Evolutionary conservation across 306 rosid genomes (phyloP).

Genomic region (Arachis stenosperma): DNA sequence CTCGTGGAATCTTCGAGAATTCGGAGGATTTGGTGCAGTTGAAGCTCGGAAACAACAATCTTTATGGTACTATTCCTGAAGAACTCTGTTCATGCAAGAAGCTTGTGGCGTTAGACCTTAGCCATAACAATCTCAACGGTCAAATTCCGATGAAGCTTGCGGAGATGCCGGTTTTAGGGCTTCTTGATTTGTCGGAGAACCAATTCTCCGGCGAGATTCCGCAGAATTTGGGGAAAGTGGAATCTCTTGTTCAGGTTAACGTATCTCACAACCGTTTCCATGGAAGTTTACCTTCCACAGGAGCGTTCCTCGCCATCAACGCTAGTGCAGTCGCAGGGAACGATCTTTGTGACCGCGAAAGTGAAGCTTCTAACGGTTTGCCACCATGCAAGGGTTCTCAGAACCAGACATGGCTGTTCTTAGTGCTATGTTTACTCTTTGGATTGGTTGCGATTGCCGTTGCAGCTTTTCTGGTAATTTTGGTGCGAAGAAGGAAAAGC

Average conservation of each 20-base stretch:
- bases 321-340: constrained; percentile 77
- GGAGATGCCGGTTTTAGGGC: constrained; percentile 72
- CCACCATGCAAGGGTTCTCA: constrained; percentile 57
- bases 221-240: constrained; percentile 47
- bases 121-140: constrained; percentile 65
- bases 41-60: constrained; percentile 66
- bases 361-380: constrained; percentile 47
- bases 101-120: constrained; percentile 74
- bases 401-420: constrained; percentile 51
- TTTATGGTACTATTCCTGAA: constrained; percentile 62
- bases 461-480: constrained; percentile 34
- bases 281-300: constrained; percentile 77
- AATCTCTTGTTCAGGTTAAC: constrained; percentile 80
- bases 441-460: constrained; percentile 41
- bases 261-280: constrained; percentile 75
- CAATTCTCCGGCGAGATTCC: constrained; percentile 80
- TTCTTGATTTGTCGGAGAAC: constrained; percentile 78
- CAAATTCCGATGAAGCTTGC: constrained; percentile 58
- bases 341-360: constrained; percentile 58
- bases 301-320: constrained; percentile 72
- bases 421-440: constrained; percentile 46
- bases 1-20: constrained; percentile 29
- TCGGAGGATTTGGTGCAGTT: constrained; percentile 61
- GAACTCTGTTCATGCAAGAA: constrained; percentile 58
- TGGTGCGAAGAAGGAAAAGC: constrained; percentile 46